Base-by-base conservation (phyloP, 2,329 filamentous ascomycete genomes). In the Trichophaea hybrida region DNA sequence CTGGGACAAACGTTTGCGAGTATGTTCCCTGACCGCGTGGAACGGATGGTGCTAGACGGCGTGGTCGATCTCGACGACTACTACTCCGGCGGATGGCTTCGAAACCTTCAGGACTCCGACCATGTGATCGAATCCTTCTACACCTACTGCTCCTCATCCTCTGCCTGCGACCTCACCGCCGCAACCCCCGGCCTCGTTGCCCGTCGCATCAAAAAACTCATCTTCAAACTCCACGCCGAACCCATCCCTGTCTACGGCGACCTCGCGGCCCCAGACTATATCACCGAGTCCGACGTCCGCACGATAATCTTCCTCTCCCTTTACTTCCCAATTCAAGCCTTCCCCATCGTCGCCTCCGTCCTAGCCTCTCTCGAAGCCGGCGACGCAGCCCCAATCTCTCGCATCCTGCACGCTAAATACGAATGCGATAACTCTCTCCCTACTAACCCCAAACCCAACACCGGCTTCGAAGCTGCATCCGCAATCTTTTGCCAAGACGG, bases 1-100 rank as follows among this genome's bases (percentile, higher is more conserved):
- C 71, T 80, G 0, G 78, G 78, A 2, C 75, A 74, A 10, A 75
- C 74, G 0, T 79, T 79, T 66, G 77, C 77, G 2, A 72, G 75
- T 1, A 72, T 80, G 70, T 79, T 74, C 57, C 78, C 77, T 1
- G 75, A 78, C 33, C 72, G 72, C 49, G 74, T 80, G 1, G 76
- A 75, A 46, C 71, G 77, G 12, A 68, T 80, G 6, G 74, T 79
- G 1, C 75, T 76, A 58, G 78, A 80, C 61, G 76, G 75, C 75
- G 60, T 69, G 1, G 67, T 48, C 8, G 68, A 70, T 49, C 63
- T 65, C 13, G 48, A 54, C 2, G 68, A 70, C 53, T 70, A 66
- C 62, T 66, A 66, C 8, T 58, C 58, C 12, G 60, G 64, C 8
- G 69, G 69, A 0, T 73, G 76, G 58, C 70, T 73, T 62, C 75